phyloP scores from a whole-genome alignment of 331 rosid species.

The Quercus tomentella region DNA sequence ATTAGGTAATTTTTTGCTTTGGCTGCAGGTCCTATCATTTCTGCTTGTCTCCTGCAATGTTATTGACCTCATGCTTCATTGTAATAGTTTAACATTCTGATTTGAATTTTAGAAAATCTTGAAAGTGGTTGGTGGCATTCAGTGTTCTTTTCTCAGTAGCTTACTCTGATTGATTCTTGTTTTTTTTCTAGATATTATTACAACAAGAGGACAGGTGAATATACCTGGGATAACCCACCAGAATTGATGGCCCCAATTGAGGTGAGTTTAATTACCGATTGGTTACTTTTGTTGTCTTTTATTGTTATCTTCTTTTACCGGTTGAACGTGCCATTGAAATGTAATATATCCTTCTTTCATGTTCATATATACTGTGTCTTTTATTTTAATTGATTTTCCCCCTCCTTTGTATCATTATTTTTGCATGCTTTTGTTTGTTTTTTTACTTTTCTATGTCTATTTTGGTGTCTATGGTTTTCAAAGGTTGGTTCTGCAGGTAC shows the following conservation, averaged over 20 bases:
- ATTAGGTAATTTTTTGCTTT: slow-evolving; percentile 54
- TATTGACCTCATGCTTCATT: slow-evolving; percentile 1
- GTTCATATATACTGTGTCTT: not conserved
- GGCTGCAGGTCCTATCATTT: not conserved
- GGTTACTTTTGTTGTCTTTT: slow-evolving; percentile 10
- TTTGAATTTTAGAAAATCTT: slow-evolving; percentile 16
- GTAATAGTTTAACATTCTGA: not conserved
- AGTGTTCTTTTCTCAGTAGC: slow-evolving; percentile 5
- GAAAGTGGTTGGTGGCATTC: slow-evolving; percentile 7
- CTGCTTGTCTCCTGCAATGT: not conserved
- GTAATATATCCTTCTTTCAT: not conserved
- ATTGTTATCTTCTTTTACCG: slow-evolving; percentile 16
- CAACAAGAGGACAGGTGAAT: slow-evolving; percentile 84
- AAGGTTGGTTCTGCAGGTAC: slow-evolving; percentile 10
- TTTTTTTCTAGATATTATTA: slow-evolving; percentile 69
- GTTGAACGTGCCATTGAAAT: slow-evolving; percentile 22
- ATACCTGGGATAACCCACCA: slow-evolving; percentile 96
- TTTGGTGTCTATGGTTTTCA: slow-evolving; percentile 14
- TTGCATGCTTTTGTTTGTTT: not conserved
- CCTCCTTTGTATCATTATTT: no score
- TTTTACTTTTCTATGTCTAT: not conserved
- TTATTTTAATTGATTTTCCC: not conserved
- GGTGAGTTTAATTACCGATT: slow-evolving; percentile 50
- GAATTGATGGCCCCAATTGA: slow-evolving; percentile 93
- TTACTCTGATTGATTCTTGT: not conserved